Evolutionary conservation across 1,284 basidiomycete species (phyloP), one percentile per base, ranked within the genome.

Genomic region (Malassezia slooffiae): DNA sequence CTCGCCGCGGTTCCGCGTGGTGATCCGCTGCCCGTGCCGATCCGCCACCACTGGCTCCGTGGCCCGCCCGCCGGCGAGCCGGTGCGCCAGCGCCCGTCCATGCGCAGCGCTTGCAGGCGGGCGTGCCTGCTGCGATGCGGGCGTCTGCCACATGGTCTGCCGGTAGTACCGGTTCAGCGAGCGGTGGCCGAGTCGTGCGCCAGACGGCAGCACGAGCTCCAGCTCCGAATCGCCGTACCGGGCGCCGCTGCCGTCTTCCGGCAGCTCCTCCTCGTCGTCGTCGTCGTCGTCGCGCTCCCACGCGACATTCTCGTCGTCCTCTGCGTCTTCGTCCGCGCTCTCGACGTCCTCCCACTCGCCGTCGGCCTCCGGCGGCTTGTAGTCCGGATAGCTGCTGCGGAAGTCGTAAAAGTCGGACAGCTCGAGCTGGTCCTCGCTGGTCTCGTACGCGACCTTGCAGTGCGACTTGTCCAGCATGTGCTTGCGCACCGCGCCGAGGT

Each of bases 361-460:
- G 43, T 60, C 56, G 38, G 64, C 55, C 50, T 70, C 38, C 34
- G 52, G 69, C 33, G 65, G 67, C 49, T 68, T 70, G 27, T 54
- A 58, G 57, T 37, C 70, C 0, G 82, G 81, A 62, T 90, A 90
- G 15, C 82, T 85, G 2, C 76, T 72, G 0, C 80, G 77, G 70
- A 91, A 97, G 71, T 95, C 87, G 72, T 96, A 99, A 68, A 78
- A 96, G 59, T 96, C 91, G 0, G 88, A 84, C 5, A 93, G 60
- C 63, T 95, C 89, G 34, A 91, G 77, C 35, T 80, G 77, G 60
- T 96, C 87, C 32, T 75, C 71, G 57, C 85, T 80, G 1, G 76
- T 74, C 42, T 88, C 84, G 70, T 95, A 97, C 0, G 86, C 84
- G 50, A 99, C 79, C 72, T 95, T 95, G 77, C 90, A 95, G 63